Conservation (phyloP, 371 early-diverging fungal species). For the Mucor circinelloides region DNA sequence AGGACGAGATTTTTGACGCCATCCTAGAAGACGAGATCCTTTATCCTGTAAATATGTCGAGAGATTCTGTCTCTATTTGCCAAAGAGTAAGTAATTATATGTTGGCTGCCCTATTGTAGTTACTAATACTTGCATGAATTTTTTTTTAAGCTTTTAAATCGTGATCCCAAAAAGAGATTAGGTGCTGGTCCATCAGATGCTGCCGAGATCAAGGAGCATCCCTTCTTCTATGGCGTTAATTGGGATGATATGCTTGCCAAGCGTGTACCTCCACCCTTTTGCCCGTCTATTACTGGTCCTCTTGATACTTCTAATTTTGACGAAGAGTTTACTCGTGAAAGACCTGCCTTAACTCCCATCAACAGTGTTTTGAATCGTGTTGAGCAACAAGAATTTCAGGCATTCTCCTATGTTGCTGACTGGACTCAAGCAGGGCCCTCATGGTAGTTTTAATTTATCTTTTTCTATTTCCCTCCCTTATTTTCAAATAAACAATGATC, state of each 20-base stretch:
- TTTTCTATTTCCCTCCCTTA: background rate
- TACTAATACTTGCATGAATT: background rate
- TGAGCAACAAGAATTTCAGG: conserved; percentile 91
- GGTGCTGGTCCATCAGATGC: conserved; percentile 86
- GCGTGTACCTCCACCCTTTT: conserved; percentile 87
- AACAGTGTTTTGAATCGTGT: conserved; percentile 74
- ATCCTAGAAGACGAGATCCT: conserved; percentile 93
- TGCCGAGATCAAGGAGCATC: conserved; percentile 91
- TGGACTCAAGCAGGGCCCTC: conserved; percentile 31
- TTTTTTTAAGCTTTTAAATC: conserved; percentile 83
- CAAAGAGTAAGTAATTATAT: conserved; percentile 64
- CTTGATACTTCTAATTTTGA: conserved; percentile 96
- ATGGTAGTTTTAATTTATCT: background rate
- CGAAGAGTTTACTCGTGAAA: conserved; percentile 91
- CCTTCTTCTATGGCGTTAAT: conserved; percentile 92
- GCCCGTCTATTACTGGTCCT: conserved; percentile 80
- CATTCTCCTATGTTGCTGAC: conserved; percentile 91
- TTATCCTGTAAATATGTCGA: conserved; percentile 90
- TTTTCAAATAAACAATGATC: conserved; percentile 2
- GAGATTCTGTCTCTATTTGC: conserved; percentile 89
- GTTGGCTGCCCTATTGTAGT: background rate
- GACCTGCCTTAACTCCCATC: conserved; percentile 89
- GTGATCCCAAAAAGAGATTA: conserved; percentile 86
- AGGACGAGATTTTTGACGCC: conserved; percentile 95
- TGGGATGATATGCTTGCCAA: conserved; percentile 92